Percentiles rank a stretch among this genome's conserved stretches.
phyloP scores from a whole-genome alignment of 495 filamentous ascomycete genomes.

The Chlorociboria aeruginascens region DNA sequence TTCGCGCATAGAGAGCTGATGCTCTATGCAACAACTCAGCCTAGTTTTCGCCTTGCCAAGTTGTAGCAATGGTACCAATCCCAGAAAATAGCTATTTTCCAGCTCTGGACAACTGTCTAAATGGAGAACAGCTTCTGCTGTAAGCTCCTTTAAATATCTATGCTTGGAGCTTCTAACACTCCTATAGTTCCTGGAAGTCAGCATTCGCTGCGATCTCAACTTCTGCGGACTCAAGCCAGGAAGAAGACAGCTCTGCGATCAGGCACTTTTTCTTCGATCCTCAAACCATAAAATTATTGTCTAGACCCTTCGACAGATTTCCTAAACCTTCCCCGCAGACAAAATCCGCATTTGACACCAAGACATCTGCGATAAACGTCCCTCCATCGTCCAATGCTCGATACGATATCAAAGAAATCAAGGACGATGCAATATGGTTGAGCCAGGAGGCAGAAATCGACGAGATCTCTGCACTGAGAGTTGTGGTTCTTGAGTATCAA shows the following conservation, averaged over 20 bases:
- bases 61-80: conserved; percentile 57
- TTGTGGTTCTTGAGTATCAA: conserved; percentile 78
- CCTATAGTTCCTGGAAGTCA: conserved; percentile 52
- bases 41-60: conserved; percentile 34
- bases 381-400: conserved; percentile 52
- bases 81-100: conserved; percentile 46
- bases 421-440: conserved; percentile 76
- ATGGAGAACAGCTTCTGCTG: conserved; percentile 45
- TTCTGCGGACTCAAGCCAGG: neutral
- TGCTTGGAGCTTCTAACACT: conserved; percentile 2
- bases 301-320: conserved; percentile 51
- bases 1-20: conserved; percentile 1
- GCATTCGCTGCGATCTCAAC: conserved; percentile 50
- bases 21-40: conserved; percentile 11
- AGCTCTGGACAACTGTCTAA: conserved; percentile 50
- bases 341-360: conserved; percentile 69
- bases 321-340: conserved; percentile 40
- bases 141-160: conserved; percentile 23
- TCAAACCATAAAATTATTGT: conserved; percentile 52
- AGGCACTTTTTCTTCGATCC: conserved; percentile 55
- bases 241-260: conserved; percentile 35
- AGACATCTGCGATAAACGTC: conserved; percentile 83
- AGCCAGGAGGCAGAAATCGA: conserved; percentile 64
- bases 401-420: conserved; percentile 71
- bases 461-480: conserved; percentile 70